Evolutionary conservation across 2,329 filamentous ascomycete genomes (phyloP), one percentile per base, ranked within the genome.

Genomic region (Scopulariopsis brevicaulis): DNA sequence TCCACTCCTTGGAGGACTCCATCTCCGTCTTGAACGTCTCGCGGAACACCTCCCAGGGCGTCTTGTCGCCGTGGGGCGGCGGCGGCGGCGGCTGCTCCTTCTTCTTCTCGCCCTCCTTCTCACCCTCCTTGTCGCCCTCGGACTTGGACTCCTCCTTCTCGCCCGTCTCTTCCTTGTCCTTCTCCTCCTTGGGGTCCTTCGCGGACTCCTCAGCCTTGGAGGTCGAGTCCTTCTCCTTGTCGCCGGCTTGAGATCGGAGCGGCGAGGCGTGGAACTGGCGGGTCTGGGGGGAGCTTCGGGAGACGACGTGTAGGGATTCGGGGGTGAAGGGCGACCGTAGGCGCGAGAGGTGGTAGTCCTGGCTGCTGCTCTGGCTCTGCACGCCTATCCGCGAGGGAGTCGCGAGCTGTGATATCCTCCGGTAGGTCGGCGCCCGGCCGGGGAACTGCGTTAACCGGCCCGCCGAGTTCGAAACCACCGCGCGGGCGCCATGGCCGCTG

Each of bases 1-100:
- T 96, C 94, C 94, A 99, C 71, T 99, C 94, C 70, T 97, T 96
- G 18, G 92, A 97, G 56, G 90, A 89, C 72, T 96, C 91, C 75
- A 99, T 96, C 73, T 99, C 94, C 59, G 80, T 81, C 71, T 90
- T 84, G 73, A 99, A 83, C n/a, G 94, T 99, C 69, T 99, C 94
- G 68, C 90, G 90, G 76, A 99, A 99, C 35, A 99, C 94, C 71
- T 97, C 90, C 92, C 94, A 97, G 57, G 94, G 94, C 3, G 93
- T 94, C 79, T 99, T 99, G 76, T 96, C 91, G 61, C 94, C 94
- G 68, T 99, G 94, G 22, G 92, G 93, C n/a, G 94, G 93, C 15
- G 92, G 93, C 24, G 93, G 90, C 14, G 92, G 72, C 61, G 90
- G 83, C 65, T 89, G 83, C 68, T 85, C 80, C 69, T 86, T 79